phyloP scores from a whole-genome alignment of 371 early-diverging fungal species.

The Apophysomyces sp. region DNA sequence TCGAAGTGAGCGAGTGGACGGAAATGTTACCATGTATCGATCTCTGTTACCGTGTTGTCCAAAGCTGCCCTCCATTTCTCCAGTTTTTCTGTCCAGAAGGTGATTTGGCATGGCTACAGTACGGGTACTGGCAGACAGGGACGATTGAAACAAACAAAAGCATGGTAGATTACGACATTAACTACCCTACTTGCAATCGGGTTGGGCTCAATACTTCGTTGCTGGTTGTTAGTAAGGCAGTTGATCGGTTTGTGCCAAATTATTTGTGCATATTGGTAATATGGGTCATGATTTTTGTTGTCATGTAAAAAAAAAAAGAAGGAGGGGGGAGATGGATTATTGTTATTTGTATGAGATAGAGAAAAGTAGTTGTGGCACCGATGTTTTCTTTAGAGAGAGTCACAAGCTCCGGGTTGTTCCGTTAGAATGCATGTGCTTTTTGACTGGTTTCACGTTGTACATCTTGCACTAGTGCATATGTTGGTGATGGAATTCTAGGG shows the following conservation, averaged over 20 bases:
- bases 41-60: constrained; percentile 64
- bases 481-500: background rate
- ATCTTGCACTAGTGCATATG: background rate
- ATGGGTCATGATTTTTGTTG: background rate
- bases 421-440: background rate
- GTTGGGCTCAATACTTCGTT: constrained; percentile 23
- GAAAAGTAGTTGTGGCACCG: background rate
- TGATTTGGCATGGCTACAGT: constrained; percentile 45
- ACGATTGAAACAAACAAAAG: constrained; percentile 17
- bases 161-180: constrained; percentile 19
- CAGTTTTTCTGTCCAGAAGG: constrained; percentile 59
- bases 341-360: background rate
- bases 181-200: constrained; percentile 44
- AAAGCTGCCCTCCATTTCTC: constrained; percentile 65
- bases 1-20: constrained; percentile 48
- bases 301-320: background rate
- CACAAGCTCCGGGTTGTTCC: background rate
- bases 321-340: background rate
- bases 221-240: constrained; percentile 22
- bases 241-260: background rate
- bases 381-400: background rate
- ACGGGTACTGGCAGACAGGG: constrained; percentile 46
- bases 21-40: constrained; percentile 66
- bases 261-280: background rate
- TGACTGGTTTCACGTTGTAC: background rate